Percentiles rank a stretch among this genome's conserved stretches.
Evolutionary conservation across 768 basidiomycete species (phyloP).

Genomic region (Xerocomus potaroensis): DNA sequence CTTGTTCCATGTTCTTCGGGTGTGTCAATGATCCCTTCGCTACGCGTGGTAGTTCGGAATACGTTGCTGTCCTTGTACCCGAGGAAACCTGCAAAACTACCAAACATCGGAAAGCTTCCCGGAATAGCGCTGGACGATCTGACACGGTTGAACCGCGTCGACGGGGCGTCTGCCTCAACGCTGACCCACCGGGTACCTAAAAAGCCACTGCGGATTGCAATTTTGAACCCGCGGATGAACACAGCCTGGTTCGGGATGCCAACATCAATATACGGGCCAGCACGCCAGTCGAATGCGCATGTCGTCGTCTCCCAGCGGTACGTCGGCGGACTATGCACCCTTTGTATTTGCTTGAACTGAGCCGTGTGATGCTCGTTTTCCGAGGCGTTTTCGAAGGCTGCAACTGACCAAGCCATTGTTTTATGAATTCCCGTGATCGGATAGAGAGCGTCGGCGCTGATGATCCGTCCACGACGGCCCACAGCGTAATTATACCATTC

Average conservation of each 20-base stretch:
- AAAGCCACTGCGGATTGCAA: constrained; percentile 6
- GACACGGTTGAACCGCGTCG: neutral
- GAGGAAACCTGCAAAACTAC: neutral
- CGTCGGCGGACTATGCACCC: neutral
- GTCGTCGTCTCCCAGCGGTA: constrained; percentile 12
- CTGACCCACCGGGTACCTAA: neutral
- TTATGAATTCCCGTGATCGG: constrained; percentile 15
- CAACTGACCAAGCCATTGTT: constrained; percentile 20
- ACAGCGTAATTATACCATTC: constrained; percentile 28
- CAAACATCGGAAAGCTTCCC: neutral
- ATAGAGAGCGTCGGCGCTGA: constrained; percentile 22
- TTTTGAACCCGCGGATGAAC: constrained; percentile 27
- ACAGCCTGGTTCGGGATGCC: constrained; percentile 19
- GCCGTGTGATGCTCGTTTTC: neutral
- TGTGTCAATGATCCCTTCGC: no score
- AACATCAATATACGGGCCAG: constrained; percentile 1
- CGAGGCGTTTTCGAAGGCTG: constrained; percentile 1
- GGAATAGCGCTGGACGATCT: neutral
- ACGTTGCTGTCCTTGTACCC: neutral
- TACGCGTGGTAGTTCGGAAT: neutral
- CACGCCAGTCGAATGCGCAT: constrained; percentile 7
- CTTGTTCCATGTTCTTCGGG: neutral
- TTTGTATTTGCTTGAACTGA: constrained; percentile 6
- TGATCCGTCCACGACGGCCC: constrained; percentile 6
- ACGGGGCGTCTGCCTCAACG: neutral